phyloP scores from a whole-genome alignment of 106 monocot genomes.

The Iris macrosiphon region DNA sequence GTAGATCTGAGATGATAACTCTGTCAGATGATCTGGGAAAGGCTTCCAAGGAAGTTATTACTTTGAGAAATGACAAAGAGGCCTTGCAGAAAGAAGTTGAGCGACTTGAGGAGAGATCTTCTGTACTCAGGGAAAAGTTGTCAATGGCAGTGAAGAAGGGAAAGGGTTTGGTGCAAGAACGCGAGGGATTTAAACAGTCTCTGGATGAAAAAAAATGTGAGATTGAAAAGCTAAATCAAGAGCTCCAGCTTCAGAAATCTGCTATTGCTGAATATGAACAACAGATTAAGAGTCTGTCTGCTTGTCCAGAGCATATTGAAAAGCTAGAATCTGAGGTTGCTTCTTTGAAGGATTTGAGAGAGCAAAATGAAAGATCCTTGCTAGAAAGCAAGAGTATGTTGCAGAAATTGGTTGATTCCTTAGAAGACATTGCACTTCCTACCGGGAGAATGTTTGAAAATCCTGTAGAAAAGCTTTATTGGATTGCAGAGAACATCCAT shows the following conservation, averaged over 20 bases:
- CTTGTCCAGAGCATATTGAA: conserved; percentile 30
- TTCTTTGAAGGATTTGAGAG: conserved; percentile 40
- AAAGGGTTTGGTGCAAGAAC: conserved; percentile 88
- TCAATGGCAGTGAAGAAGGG: conserved; percentile 96
- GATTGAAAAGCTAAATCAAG: conserved; percentile 62
- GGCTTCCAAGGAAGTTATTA: conserved; percentile 24
- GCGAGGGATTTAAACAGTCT: conserved; percentile 60
- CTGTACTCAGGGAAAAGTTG: conserved; percentile 69
- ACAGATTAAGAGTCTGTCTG: conserved; percentile 37
- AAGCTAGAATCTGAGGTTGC: conserved; percentile 53
- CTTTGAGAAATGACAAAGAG: conserved; percentile 65
- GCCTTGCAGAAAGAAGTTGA: conserved; percentile 57
- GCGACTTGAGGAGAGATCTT: conserved; percentile 62
- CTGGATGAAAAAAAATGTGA: conserved; percentile 74
- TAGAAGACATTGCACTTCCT: conserved; percentile 43
- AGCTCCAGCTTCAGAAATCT: conserved; percentile 48
- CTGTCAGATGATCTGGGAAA: conserved; percentile 34
- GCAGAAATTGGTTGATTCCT: conserved; percentile 31
- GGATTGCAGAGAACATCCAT: conserved; percentile 39
- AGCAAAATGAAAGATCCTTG: conserved; percentile 33
- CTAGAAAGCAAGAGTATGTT: conserved; percentile 38
- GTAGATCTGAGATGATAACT: conserved; percentile 26
- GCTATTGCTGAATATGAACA: conserved; percentile 37
- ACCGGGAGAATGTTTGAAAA: conserved; percentile 32
- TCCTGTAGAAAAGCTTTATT: conserved; percentile 51